Percentiles rank a stretch among this genome's conserved stretches.
These are phyloP conservation scores for Dactylellina leptospora DNA, from an alignment of 2,329 filamentous ascomycete genomes.

Conservation along the genomic window DNA sequence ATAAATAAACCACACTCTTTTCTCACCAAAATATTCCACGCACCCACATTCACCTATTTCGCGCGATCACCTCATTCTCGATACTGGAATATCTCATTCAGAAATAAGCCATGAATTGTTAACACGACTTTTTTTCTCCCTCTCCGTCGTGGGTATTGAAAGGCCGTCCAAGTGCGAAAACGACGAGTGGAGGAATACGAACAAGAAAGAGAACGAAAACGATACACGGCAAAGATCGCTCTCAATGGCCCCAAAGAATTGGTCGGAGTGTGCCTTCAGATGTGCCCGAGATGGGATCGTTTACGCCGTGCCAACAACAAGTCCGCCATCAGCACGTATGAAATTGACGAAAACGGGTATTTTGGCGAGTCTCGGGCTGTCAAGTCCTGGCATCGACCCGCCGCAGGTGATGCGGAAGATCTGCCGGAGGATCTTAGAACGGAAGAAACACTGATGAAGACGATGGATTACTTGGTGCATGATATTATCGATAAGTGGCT, in stretches of 20 bases:
- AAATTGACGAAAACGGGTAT: conserved; percentile 50
- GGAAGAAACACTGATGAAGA: conserved; percentile 67
- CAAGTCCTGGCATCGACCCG: conserved; percentile 73
- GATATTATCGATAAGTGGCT: conserved; percentile 68
- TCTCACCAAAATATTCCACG: conserved; percentile 1
- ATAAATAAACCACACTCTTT: conserved; percentile 44
- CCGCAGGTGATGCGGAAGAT: conserved; percentile 73
- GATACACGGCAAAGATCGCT: conserved; percentile 7
- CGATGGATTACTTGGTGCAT: conserved; percentile 72
- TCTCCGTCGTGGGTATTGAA: conserved; percentile 30
- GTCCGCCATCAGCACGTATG: conserved; percentile 47
- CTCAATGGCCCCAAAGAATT: conserved; percentile 34
- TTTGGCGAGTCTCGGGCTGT: conserved; percentile 65
- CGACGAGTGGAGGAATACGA: conserved; percentile 49
- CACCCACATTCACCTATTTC: conserved; percentile 6
- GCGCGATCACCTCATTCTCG: conserved; percentile 18
- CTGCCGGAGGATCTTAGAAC: conserved; percentile 75
- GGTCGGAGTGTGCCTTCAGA: conserved; percentile 46
- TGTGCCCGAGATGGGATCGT: conserved; percentile 49
- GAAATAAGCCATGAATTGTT: conserved; percentile 28
- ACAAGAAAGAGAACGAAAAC: conserved; percentile 40
- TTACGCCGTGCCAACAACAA: conserved; percentile 48
- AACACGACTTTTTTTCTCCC: conserved; percentile 38
- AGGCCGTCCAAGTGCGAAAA: conserved; percentile 51
- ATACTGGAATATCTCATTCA: conserved; percentile 9